A percentile compares a stretch with the other conserved stretches of the same genome.
These are phyloP conservation scores for Coelastrella sp. DNA, from an alignment of 139 green algal genomes.

Conservation along the genomic window DNA sequence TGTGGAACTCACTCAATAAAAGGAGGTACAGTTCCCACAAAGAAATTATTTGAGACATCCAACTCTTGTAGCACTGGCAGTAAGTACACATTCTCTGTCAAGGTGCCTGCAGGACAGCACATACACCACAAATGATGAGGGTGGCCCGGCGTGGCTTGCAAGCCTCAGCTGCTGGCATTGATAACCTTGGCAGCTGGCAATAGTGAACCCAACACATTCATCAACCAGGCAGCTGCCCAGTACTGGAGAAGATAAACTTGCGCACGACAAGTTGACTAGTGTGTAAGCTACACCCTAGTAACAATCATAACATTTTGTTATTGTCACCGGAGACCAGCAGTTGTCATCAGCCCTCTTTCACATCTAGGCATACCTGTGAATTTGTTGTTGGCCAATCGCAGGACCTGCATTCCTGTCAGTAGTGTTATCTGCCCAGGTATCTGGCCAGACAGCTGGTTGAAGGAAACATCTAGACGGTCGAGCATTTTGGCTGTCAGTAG, in stretches of 20 bases:
- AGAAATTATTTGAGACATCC: conserved; percentile 28
- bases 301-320: too few relatives aligned
- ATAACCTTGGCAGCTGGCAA: too few relatives aligned
- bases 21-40: conserved; percentile 8
- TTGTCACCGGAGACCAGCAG: too few relatives aligned
- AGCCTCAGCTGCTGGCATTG: too few relatives aligned
- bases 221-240: too few relatives aligned
- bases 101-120: neutral
- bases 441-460: conserved; percentile 35
- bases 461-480: conserved; percentile 13
- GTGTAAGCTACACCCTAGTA: too few relatives aligned
- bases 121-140: neutral
- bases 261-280: too few relatives aligned
- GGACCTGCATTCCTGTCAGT: conserved; percentile 4
- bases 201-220: too few relatives aligned
- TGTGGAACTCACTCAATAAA: conserved; percentile 36
- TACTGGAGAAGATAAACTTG: too few relatives aligned
- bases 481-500: neutral
- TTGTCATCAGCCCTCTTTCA: too few relatives aligned
- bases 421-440: conserved; percentile 16
- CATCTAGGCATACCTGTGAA: neutral
- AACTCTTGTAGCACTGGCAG: conserved; percentile 11
- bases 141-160: too few relatives aligned
- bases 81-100: conserved; percentile 36
- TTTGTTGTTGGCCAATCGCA: conserved; percentile 20